Evolutionary conservation across 2,329 filamentous ascomycete species (phyloP).

Genomic region (Metarhizium guizhouense): DNA sequence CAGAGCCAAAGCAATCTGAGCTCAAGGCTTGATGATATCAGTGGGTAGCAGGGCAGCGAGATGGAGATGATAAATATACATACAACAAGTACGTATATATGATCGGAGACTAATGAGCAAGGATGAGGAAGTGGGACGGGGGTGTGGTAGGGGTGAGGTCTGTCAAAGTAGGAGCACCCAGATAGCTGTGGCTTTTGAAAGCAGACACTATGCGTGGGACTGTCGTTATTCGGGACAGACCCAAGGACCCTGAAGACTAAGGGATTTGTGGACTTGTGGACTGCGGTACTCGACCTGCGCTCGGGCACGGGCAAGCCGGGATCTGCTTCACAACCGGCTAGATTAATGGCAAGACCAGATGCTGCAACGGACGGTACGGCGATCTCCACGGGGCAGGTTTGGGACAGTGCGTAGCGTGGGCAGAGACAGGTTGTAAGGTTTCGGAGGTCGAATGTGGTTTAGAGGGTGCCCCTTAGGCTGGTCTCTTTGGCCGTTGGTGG

Average conservation of each 20-base stretch:
- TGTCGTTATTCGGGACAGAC: constrained; percentile 3
- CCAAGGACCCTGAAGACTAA: constrained; percentile 9
- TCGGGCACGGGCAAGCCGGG: constrained; percentile 10
- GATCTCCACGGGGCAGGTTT: constrained; percentile 7
- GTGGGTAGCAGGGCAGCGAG: constrained; percentile 3
- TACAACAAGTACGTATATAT: constrained; percentile 2
- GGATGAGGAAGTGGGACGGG: constrained; percentile 4
- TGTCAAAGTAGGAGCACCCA: background rate
- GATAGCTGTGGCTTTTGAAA: constrained; percentile 1
- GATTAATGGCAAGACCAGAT: constrained; percentile 8
- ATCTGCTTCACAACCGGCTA: constrained; percentile 13
- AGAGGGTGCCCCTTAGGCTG: background rate
- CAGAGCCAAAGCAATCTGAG: background rate
- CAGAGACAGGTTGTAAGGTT: constrained; percentile 3
- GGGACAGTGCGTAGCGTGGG: constrained; percentile 2
- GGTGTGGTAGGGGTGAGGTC: constrained; percentile 1
- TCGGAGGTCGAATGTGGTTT: constrained; percentile 4
- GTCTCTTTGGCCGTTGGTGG: background rate
- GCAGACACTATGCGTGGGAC: background rate
- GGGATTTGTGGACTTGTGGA: constrained; percentile 2
- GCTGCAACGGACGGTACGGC: constrained; percentile 9
- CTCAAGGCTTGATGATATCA: constrained; percentile 5
- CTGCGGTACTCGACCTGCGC: constrained; percentile 6
- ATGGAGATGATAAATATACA: constrained; percentile 4
- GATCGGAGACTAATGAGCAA: constrained; percentile 9